Evolutionary conservation across 2,329 filamentous ascomycete species (phyloP), one percentile per base, ranked within the genome.

Genomic region (Colletotrichum sp.): DNA sequence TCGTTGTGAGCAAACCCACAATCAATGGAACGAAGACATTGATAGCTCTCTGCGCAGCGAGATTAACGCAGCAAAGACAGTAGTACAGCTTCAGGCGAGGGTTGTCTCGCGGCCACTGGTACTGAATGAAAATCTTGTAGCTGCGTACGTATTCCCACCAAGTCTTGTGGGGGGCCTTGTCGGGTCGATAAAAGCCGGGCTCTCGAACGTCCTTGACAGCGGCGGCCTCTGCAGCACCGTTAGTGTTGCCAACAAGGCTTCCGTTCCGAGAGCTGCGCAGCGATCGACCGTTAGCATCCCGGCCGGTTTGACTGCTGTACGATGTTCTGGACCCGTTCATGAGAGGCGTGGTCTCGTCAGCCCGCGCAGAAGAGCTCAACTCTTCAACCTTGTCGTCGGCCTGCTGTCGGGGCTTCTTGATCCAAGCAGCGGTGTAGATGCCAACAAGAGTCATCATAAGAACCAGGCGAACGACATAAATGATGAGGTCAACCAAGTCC

Each of bases 121-220:
- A 99, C 0, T 96, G 96, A 83, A 99, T 98, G 85, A 99, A 98
- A 67, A 98, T 89, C 15, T 94, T 94, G 84, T 99, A 99, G 61
- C 96, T 96, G 78, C 94, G 93, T 76, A 98, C 88, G 83, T 99
- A 99, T 82, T 99, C 96, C 92, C 94, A 98, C 97, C 97, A 99
- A 68, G 93, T 97, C 79, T 94, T 95, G 79, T 94, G 94, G 4
- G 95, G 96, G 10, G 95, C 91, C 78, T 95, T 96, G 48, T 94
- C 94, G 3, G 96, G 96, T 79, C 96, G 94, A 83, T 98, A 98
- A 88, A 98, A 99, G 8, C 94, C 95, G 12, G 94, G 92, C 28
- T 92, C 91, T 60, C 71, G 71, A 67, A 92, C 90, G 74, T 95
- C 93, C 77, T 87, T 87, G 71, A 81, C 77, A 65, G 84, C 80